Conservation (phyloP, 495 filamentous ascomycete genomes). For the Annulohypoxylon nitens region DNA sequence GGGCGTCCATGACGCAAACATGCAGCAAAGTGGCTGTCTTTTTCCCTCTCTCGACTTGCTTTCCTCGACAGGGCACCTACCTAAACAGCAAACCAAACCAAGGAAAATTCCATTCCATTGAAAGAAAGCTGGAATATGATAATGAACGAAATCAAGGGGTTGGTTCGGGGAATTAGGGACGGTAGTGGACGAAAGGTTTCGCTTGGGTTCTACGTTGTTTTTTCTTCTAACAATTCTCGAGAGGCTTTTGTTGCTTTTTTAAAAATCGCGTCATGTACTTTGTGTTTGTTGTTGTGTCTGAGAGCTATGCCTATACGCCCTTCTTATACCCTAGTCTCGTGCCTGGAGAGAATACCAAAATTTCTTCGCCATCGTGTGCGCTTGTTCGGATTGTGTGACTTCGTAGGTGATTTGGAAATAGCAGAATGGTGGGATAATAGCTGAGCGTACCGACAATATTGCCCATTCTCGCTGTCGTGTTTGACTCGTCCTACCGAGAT, state of each 20-base stretch:
- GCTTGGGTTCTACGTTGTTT: constrained; percentile 2
- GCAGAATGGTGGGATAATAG: neutral
- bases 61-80: neutral
- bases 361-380: neutral
- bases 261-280: constrained; percentile 10
- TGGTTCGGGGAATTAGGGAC: neutral
- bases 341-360: constrained; percentile 21
- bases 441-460: too few relatives aligned
- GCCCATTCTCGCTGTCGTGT: too few relatives aligned
- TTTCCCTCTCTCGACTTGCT: neutral
- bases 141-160: constrained; percentile 18
- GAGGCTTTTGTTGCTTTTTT: too few relatives aligned
- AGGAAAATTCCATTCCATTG: neutral
- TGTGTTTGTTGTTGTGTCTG: neutral
- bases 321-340: constrained; percentile 43
- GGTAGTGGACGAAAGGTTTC: constrained; percentile 6
- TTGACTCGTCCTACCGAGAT: neutral
- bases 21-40: neutral
- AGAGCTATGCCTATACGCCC: constrained; percentile 8
- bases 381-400: neutral
- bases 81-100: neutral
- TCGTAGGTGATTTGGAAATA: neutral
- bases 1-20: neutral
- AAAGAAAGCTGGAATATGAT: constrained; percentile 29
- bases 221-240: constrained; percentile 1